Evolutionary conservation across 2,329 filamentous ascomycete species (phyloP), one percentile per base, ranked within the genome.

Genomic region (Spiromastix sp.): DNA sequence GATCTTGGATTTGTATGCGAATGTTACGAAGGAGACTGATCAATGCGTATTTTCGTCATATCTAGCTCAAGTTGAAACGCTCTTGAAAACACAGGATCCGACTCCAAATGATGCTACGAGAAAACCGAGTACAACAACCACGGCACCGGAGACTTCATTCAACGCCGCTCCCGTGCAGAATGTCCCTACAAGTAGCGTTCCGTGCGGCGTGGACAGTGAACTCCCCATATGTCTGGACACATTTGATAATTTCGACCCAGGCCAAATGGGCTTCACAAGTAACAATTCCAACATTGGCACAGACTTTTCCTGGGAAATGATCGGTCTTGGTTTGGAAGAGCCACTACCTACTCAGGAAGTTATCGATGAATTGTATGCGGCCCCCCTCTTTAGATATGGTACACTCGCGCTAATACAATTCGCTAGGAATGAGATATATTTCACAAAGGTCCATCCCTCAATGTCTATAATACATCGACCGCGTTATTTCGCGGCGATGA

Each of bases 391-490:
- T n/a, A 18, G 30, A n/a, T 17, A 12, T 34, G 6, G 10, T n/a
- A 19, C 3, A 18, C 32, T 12, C 29, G 39, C 29, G 12, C 18
- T 53, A 20, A 48, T 33, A 33, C 34, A 38, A 47, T 27, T 48
- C 36, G 10, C 30, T 24, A 86, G 79, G 34, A 81, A 93, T 50
- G 73, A 83, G 48, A 77, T 91, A 17, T 98, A 83, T 59, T 96
- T 96, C 54, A 78, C 87, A 38, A 95, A 93, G 57, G 72, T 93
- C 7, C 85, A 96, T 52, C 79, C 82, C 1, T 85, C 85, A 0
- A 51, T 84, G 38, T 86, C 91, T 11, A 83, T 96, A 71, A 82
- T 96, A 38, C 89, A 98, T 56, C 82, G 79, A 48, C 84, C 80
- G 41, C 77, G 89, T 34, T 96, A 91, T 55, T 68, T 91, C 39